Base-by-base conservation (phyloP, 2,329 filamentous ascomycete genomes). In the Sporothrix protearum region DNA sequence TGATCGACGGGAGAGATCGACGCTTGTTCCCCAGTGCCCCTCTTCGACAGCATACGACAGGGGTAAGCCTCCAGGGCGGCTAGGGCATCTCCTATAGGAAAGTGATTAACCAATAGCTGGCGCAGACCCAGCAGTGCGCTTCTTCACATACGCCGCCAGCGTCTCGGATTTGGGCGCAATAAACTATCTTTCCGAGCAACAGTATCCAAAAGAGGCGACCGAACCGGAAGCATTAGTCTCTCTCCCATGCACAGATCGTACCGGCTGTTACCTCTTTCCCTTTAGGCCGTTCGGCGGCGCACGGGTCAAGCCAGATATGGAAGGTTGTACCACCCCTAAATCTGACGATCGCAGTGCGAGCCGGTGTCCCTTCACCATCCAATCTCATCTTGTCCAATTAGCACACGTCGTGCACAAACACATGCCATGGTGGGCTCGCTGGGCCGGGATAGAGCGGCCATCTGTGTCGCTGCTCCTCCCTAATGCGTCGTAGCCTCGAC, bases 291-390 rank as follows among this genome's bases (percentile, higher is more conserved):
- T 12, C 22, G 47, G 22, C 14, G 36, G 39, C 39, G 36, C 59
- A 64, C 59, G 59, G 39, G 22, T 10, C 25, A 69, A n/a, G 49
- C 70, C 70, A 14, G 39, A 71, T 64, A 25, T 25, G 63, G 70
- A 71, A 71, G 70, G 70, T 69, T 64, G 70, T 55, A 63, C 30
- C 19, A n/a, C 36, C 19, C 49, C 45, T 22, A 63, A n/a, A 16
- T 70, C 53, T 49, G 69, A 22, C 69, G 69, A 70, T 70, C 69
- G 22, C 22, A 30, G 10, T 61, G 30, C 5, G 22, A 39, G n/a
- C 19, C 33, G 8, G 10, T 19, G 12, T 39, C 22, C n/a, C 22
- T n/a, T 39, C 14, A 39, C 10, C 36, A 19, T 16, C 12, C 61
- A n/a, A 64, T 28, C 33, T 30, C 22, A 30, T 64, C 61, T 19